These are phyloP conservation scores for Sclerotinia subarctica DNA, from an alignment of 2,329 filamentous ascomycete species.

Conservation along the genomic window DNA sequence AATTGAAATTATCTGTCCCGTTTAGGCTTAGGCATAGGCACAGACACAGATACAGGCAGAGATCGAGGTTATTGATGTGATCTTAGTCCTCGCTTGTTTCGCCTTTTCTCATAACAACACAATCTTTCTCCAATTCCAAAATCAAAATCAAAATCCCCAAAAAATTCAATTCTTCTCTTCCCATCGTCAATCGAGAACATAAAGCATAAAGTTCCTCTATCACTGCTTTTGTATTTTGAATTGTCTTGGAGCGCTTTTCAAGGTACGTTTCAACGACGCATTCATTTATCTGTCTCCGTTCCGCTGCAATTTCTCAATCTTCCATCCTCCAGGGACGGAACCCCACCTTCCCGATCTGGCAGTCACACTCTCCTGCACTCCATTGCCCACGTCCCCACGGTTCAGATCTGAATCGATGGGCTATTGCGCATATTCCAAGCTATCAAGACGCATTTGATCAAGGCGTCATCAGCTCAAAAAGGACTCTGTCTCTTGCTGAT, in stretches of 20 bases:
- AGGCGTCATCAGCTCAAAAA: not conserved
- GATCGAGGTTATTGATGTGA: not conserved
- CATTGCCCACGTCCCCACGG: not conserved
- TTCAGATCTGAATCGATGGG: not conserved
- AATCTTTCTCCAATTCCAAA: not conserved
- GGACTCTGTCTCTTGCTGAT: not conserved
- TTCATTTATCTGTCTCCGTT: not conserved
- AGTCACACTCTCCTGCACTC: not conserved
- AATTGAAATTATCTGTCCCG: constrained; percentile 1
- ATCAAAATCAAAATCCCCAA: too few species aligned
- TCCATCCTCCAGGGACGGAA: not conserved
- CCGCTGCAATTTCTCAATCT: not conserved
- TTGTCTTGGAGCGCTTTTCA: not conserved
- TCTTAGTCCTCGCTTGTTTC: not conserved
- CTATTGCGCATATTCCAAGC: not conserved
- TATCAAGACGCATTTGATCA: not conserved
- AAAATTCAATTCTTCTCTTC: not conserved
- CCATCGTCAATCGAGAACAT: constrained; percentile 3
- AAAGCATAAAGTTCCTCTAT: constrained; percentile 16
- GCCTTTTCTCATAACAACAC: not conserved
- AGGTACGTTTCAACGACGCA: not conserved
- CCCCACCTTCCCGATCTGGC: not conserved
- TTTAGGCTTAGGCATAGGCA: not conserved
- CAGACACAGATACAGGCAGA: not conserved
- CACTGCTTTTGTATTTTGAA: not conserved